phyloP scores from a whole-genome alignment of 2,329 filamentous ascomycete genomes.

The Neocatenulostroma microsporum region DNA sequence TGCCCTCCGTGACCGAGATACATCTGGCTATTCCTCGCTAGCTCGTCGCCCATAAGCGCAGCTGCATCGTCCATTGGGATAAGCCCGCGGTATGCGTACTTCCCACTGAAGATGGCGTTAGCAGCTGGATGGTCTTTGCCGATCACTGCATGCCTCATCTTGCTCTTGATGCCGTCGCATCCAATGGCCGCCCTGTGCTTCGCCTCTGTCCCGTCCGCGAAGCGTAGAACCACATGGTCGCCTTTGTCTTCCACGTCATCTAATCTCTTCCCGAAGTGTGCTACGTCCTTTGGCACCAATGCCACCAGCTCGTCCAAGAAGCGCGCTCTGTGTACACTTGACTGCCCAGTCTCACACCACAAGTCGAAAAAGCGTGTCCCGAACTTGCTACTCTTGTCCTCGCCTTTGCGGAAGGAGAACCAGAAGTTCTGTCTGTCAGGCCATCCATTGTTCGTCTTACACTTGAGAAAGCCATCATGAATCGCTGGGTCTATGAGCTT shows the following conservation, averaged over 20 bases:
- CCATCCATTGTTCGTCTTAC: slow-evolving; percentile 32
- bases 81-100: slow-evolving; percentile 56
- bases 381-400: slow-evolving; percentile 12
- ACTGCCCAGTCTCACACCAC: slow-evolving; percentile 14
- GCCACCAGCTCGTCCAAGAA: slow-evolving; percentile 45
- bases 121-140: slow-evolving; percentile 40
- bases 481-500: slow-evolving; percentile 43
- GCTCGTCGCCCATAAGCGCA: slow-evolving; percentile 42
- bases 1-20: slow-evolving; percentile 38
- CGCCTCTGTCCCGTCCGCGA: slow-evolving; percentile 40
- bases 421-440: slow-evolving; percentile 26
- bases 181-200: slow-evolving; percentile 46
- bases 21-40: slow-evolving; percentile 46
- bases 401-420: slow-evolving; percentile 34
- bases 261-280: slow-evolving; percentile 22
- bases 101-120: slow-evolving; percentile 46
- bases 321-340: slow-evolving; percentile 40
- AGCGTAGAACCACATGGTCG: slow-evolving; percentile 27
- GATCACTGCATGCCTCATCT: slow-evolving; percentile 46
- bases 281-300: slow-evolving; percentile 37
- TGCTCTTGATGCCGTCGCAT: slow-evolving; percentile 57
- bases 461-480: slow-evolving; percentile 33
- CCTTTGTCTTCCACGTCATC: slow-evolving; percentile 18
- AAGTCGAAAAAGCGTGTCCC: slow-evolving; percentile 19
- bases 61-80: slow-evolving; percentile 51